These are phyloP conservation scores for Platanthera guangdongensis DNA, from an alignment of 106 monocot species.

Conservation along the genomic window DNA sequence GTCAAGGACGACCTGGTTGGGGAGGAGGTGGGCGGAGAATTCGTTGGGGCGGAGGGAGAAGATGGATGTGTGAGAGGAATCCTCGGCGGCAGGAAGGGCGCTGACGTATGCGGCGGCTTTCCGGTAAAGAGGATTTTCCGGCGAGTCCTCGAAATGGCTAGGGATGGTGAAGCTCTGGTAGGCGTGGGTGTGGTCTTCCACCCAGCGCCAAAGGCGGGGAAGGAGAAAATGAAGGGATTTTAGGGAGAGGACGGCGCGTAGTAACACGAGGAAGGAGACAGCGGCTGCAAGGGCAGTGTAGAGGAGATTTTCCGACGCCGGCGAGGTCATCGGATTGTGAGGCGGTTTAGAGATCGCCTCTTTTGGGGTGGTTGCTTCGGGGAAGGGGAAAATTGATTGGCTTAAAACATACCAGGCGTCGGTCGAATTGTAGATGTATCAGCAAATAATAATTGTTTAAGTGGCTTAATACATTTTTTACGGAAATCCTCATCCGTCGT, in stretches of 20 bases:
- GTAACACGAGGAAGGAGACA: slow-evolving; percentile 18
- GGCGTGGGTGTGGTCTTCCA: slow-evolving; percentile 27
- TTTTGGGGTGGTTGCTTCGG: not conserved
- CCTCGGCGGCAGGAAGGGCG: slow-evolving; percentile 55
- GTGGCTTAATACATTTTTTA: no score
- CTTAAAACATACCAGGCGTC: not conserved
- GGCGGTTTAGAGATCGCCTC: not conserved
- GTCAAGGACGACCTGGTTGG: slow-evolving; percentile 32
- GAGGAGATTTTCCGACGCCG: not conserved
- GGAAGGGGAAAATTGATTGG: not conserved
- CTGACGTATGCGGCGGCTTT: slow-evolving; percentile 36
- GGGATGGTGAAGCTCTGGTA: slow-evolving; percentile 53
- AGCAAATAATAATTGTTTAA: no score
- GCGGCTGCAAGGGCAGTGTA: not conserved
- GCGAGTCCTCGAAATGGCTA: slow-evolving; percentile 17
- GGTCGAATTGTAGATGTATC: no score
- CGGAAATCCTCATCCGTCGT: no score
- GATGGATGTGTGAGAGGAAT: slow-evolving; percentile 34
- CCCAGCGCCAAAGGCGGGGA: slow-evolving; percentile 26
- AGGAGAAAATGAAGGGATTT: slow-evolving; percentile 17
- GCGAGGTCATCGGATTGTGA: not conserved
- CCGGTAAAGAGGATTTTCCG: slow-evolving; percentile 57
- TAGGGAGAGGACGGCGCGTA: slow-evolving; percentile 29
- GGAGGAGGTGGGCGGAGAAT: slow-evolving; percentile 36
- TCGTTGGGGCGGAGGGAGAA: slow-evolving; percentile 33